Conservation (phyloP, 179 eudicot genomes). For the Spergularia azorica region DNA sequence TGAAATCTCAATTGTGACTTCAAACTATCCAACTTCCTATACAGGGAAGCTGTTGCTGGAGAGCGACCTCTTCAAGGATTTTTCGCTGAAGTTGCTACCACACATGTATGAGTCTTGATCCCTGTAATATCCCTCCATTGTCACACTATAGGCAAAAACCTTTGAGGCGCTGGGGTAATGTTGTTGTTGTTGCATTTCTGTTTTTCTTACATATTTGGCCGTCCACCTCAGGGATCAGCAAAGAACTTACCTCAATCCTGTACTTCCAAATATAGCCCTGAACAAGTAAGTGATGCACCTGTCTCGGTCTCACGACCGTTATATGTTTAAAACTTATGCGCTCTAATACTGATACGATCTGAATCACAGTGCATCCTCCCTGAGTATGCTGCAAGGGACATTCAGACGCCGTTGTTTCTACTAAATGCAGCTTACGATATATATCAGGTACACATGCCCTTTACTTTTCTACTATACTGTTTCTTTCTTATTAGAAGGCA, state of each 20-base stretch:
- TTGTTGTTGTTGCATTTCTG: neutral
- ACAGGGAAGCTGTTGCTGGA: constrained; percentile 73
- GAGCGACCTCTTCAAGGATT: constrained; percentile 43
- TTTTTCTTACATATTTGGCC: neutral
- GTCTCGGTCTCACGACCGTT: too few relatives aligned
- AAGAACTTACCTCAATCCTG: constrained; percentile 63
- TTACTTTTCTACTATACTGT: neutral
- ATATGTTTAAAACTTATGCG: neutral
- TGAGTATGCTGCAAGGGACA: constrained; percentile 49
- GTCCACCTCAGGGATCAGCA: constrained; percentile 51
- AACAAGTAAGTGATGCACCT: constrained; percentile 43
- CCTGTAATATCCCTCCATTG: too few relatives aligned
- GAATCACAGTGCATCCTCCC: constrained; percentile 78
- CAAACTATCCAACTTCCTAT: neutral
- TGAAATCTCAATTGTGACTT: neutral
- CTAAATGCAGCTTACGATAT: constrained; percentile 83
- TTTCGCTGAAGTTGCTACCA: constrained; percentile 56
- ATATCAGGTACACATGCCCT: constrained; percentile 58
- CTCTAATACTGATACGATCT: neutral
- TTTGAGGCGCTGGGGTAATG: too few relatives aligned
- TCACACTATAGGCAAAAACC: too few relatives aligned
- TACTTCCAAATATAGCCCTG: constrained; percentile 57
- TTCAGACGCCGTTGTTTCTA: constrained; percentile 68
- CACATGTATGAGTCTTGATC: constrained; percentile 53
- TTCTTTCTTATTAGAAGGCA: neutral